A percentile compares a stretch with the other conserved stretches of the same genome.
phyloP scores from a whole-genome alignment of 2,329 filamentous ascomycete species.

The Leptographium flavum region DNA sequence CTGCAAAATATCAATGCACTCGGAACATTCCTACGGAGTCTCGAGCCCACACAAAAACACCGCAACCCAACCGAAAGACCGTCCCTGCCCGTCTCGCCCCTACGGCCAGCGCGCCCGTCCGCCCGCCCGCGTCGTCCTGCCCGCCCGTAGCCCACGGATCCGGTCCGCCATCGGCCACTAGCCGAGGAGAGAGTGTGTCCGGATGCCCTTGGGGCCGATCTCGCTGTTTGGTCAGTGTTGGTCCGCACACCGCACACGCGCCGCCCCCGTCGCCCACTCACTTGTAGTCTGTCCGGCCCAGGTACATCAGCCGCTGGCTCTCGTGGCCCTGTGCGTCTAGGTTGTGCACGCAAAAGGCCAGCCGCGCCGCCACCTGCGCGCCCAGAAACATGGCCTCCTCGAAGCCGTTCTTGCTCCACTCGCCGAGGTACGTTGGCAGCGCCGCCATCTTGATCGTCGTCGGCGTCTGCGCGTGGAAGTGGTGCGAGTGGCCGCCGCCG shows the following conservation, averaged over 20 bases:
- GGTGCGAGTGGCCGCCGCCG: slow-evolving; percentile 24
- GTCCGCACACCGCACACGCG: too few relatives aligned
- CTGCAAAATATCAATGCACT: too few relatives aligned
- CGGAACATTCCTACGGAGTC: too few relatives aligned
- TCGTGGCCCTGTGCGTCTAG: slow-evolving; percentile 37
- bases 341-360: slow-evolving; percentile 45
- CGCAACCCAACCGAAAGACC: too few relatives aligned
- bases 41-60: too few relatives aligned
- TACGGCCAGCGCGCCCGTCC: too few relatives aligned
- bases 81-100: too few relatives aligned
- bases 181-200: slow-evolving; percentile 37
- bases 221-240: slow-evolving; percentile 23
- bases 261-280: slow-evolving; percentile 20
- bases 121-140: not conserved
- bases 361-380: slow-evolving; percentile 64
- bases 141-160: not conserved
- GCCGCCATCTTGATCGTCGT: slow-evolving; percentile 68
- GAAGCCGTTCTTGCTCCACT: slow-evolving; percentile 70
- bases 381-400: slow-evolving; percentile 83
- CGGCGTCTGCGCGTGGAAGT: slow-evolving; percentile 57
- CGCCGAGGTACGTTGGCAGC: slow-evolving; percentile 72
- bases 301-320: slow-evolving; percentile 39
- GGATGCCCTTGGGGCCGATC: slow-evolving; percentile 38
- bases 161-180: slow-evolving; percentile 11
- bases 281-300: slow-evolving; percentile 48